These are phyloP conservation scores for Cyberlindnera euphorbiiphila DNA, from an alignment of 805 yeast species.

Conservation along the genomic window DNA sequence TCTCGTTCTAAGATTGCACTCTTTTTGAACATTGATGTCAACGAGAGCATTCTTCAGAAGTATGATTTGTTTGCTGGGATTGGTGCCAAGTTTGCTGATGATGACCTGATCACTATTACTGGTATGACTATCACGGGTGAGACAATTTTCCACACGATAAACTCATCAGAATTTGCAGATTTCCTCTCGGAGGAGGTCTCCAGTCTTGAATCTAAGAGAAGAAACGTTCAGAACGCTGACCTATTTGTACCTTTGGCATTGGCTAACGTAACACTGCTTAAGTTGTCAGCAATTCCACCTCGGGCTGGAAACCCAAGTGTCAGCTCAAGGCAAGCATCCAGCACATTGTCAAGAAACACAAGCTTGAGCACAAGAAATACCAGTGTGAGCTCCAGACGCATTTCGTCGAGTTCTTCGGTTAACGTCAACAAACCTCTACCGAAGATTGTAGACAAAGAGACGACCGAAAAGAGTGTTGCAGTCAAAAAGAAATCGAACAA, in stretches of 20 bases:
- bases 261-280: slow-evolving; percentile 14
- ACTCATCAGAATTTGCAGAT: slow-evolving; percentile 32
- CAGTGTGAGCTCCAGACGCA: slow-evolving; percentile 14
- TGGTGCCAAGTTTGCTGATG: slow-evolving; percentile 41
- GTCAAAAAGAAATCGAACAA: slow-evolving; percentile 14
- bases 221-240: slow-evolving; percentile 9
- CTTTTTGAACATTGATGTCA: slow-evolving; percentile 55
- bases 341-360: slow-evolving; percentile 7
- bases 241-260: slow-evolving; percentile 12
- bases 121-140: slow-evolving; percentile 26
- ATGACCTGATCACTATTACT: slow-evolving; percentile 24
- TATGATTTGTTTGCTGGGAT: slow-evolving; percentile 43
- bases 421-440: slow-evolving; percentile 22
- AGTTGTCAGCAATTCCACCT: background rate
- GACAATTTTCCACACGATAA: slow-evolving; percentile 26
- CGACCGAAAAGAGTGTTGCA: slow-evolving; percentile 6
- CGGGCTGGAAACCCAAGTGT: background rate
- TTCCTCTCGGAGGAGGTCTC: slow-evolving; percentile 38
- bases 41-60: slow-evolving; percentile 33
- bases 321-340: slow-evolving; percentile 13
- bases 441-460: slow-evolving; percentile 8
- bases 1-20: slow-evolving; percentile 61
- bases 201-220: slow-evolving; percentile 23
- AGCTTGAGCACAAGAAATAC: slow-evolving; percentile 16
- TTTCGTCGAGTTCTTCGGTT: slow-evolving; percentile 21